Evolutionary conservation across 805 yeast genomes (phyloP), one percentile per base, ranked within the genome.

Genomic region (Saccharomycopsis sp.): DNA sequence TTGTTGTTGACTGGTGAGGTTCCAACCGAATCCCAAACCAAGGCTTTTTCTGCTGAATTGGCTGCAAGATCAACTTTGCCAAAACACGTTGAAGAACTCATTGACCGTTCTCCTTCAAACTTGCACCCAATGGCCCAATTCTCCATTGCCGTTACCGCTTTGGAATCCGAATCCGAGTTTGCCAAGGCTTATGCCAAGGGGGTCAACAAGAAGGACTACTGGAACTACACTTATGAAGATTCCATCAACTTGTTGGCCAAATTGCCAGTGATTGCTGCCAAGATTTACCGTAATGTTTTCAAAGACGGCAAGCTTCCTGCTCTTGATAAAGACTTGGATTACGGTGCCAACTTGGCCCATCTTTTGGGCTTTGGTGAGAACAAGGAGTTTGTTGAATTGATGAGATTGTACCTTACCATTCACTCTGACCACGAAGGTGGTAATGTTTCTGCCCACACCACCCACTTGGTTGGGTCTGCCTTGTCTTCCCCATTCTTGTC

Each of bases 351-450:
- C 53, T 62, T 75, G 43, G 63, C 77, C 45, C 73, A 76, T 53
- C 69, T 68, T 67, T 64, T 74, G 48, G 80, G 80, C 47, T 70
- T 59, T 59, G 76, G 78, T 51, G 63, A 63, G 45, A 74, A 77
- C 64, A 67, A 68, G 52, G 86, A 80, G 59, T 82, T 82, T 58
- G 72, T 76, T 45, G 88, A 82, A 61, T 71, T 83, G 54, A 75
- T 82, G 77, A 77, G 94, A 67, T 68, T 83, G 52, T 82, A 82
- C 71, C 63, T 81, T 57, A 76, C 89, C 48, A 77, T 82, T 58
- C 94, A 82, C 69, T 74, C 86, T 42, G 94, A 82, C 61, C 94
- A 82, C 67, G 94, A 82, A 69, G 94, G 92, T 66, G 92, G 92
- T 63, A 81, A 81, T 59, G 92, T 81, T 47, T 77, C 86, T 48